Conservation (phyloP, 495 filamentous ascomycete genomes). For the Aspergillus nidulans region DNA sequence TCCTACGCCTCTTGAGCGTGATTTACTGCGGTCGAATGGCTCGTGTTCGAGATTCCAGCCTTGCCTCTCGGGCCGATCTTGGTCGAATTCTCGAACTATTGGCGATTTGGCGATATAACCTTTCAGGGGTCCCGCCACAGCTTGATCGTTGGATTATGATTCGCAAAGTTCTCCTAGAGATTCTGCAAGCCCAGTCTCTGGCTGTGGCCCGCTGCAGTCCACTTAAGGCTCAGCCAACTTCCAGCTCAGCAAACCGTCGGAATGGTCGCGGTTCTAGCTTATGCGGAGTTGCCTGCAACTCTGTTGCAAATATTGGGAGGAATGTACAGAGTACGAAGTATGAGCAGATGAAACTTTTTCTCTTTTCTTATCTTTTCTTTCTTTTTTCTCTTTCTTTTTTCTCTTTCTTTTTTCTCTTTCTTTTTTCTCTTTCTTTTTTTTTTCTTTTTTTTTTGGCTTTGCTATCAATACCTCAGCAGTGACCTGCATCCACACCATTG, state of each 20-base stretch:
- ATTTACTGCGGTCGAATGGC: neutral
- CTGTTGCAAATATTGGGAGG: neutral
- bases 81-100: neutral
- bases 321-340: neutral
- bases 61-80: constrained; percentile 8
- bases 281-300: neutral
- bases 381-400: no score
- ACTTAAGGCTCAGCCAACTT: neutral
- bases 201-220: neutral
- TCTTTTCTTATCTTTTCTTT: no score
- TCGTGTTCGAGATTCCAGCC: constrained; percentile 1
- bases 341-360: neutral
- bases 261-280: neutral
- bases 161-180: neutral
- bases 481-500: neutral
- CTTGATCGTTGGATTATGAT: neutral
- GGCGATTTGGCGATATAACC: neutral
- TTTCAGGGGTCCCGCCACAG: neutral
- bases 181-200: neutral
- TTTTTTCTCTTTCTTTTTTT: no score
- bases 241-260: neutral
- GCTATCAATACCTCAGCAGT: constrained; percentile 1
- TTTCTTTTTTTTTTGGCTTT: no score
- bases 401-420: no score
- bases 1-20: constrained; percentile 2